These are phyloP conservation scores for Ophidiomyces ophidiicola DNA, from an alignment of 2,329 filamentous ascomycete species.

Conservation along the genomic window DNA sequence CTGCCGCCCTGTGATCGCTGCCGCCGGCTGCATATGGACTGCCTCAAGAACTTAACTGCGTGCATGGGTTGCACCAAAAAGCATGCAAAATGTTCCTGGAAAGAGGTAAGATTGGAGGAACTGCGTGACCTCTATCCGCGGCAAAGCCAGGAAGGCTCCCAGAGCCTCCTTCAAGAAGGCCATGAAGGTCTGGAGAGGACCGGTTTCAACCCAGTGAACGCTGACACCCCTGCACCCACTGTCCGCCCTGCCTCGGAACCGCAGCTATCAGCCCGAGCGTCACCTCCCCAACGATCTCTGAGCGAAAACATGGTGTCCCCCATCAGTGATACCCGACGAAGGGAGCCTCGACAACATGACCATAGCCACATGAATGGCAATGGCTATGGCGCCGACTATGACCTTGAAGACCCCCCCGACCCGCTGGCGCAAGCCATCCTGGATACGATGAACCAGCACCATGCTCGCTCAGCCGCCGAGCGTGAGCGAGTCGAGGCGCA, in stretches of 20 bases:
- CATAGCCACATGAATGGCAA: slow-evolving; percentile 6
- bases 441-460: slow-evolving; percentile 31
- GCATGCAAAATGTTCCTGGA: slow-evolving; percentile 80
- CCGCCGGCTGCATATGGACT: slow-evolving; percentile 65
- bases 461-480: slow-evolving; percentile 23
- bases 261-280: slow-evolving; percentile 18
- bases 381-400: slow-evolving; percentile 14
- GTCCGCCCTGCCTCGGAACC: slow-evolving; percentile 17
- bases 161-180: neutral
- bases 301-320: slow-evolving; percentile 24
- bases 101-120: slow-evolving; percentile 64
- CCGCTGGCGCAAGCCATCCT: slow-evolving; percentile 33
- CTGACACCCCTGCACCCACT: neutral
- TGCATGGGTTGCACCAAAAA: slow-evolving; percentile 83
- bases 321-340: slow-evolving; percentile 15
- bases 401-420: slow-evolving; percentile 30
- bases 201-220: slow-evolving; percentile 8
- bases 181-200: neutral
- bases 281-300: slow-evolving; percentile 27
- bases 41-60: slow-evolving; percentile 72
- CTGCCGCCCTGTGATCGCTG: slow-evolving; percentile 77
- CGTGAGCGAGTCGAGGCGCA: slow-evolving; percentile 8
- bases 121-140: slow-evolving; percentile 23
- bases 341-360: neutral
- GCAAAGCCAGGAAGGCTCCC: slow-evolving; percentile 5